Conservation (phyloP, 305 asterid genomes). For the Ruellia speciosa region DNA sequence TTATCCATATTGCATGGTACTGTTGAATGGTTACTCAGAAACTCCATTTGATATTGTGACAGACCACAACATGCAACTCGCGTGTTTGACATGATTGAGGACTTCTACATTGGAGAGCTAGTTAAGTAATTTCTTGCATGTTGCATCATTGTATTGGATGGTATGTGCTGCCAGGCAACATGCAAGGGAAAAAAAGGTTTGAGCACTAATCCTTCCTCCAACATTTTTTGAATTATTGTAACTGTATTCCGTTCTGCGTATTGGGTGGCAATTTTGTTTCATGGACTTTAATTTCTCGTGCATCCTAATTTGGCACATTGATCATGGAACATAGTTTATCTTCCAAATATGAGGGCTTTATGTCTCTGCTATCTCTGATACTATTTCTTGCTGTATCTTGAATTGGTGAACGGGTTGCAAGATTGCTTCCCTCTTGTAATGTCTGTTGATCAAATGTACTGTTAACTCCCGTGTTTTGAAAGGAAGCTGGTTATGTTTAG, state of each 20-base stretch:
- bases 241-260: no score
- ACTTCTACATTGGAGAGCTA: constrained; percentile 62
- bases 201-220: neutral
- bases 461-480: neutral
- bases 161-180: neutral
- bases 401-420: neutral
- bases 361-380: no score
- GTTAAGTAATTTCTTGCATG: constrained; percentile 22
- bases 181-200: neutral
- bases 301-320: no score
- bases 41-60: constrained; percentile 22
- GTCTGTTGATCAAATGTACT: neutral
- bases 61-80: constrained; percentile 92
- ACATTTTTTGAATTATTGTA: no score
- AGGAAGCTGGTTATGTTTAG: neutral
- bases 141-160: constrained; percentile 6
- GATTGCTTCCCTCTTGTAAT: neutral
- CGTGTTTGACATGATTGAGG: constrained; percentile 80
- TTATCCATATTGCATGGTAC: constrained; percentile 9
- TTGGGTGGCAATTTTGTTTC: no score
- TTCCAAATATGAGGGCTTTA: no score
- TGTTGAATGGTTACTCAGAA: constrained; percentile 5
- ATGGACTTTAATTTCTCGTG: no score
- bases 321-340: no score
- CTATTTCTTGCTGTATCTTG: neutral